phyloP scores from a whole-genome alignment of 2,329 filamentous ascomycete species.

The Fusarium verrucosum region DNA sequence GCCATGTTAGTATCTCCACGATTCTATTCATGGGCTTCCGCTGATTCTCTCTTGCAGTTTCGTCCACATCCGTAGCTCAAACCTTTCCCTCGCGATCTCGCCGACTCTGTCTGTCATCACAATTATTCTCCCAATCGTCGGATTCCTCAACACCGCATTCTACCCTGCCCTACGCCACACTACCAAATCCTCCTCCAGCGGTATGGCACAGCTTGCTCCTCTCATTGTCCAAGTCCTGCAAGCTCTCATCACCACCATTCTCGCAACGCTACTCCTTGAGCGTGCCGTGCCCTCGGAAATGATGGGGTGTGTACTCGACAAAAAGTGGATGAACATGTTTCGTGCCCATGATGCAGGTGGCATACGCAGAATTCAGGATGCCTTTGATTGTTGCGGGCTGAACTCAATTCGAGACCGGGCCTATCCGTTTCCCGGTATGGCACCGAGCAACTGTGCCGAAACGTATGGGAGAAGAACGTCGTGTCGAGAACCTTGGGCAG shows the following conservation, averaged over 20 bases:
- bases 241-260: constrained; percentile 53
- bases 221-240: constrained; percentile 55
- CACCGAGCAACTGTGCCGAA: constrained; percentile 54
- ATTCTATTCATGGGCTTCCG: neutral
- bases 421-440: constrained; percentile 64
- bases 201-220: constrained; percentile 43
- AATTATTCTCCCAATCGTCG: constrained; percentile 54
- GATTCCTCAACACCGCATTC: constrained; percentile 50
- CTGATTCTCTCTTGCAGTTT: constrained; percentile 44
- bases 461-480: constrained; percentile 56
- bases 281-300: constrained; percentile 47
- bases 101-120: constrained; percentile 50
- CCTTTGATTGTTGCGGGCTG: constrained; percentile 73
- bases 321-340: constrained; percentile 66
- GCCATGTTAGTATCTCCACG: constrained; percentile 43
- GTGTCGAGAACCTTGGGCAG: constrained; percentile 67
- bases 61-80: constrained; percentile 51
- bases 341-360: constrained; percentile 57
- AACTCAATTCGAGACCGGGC: constrained; percentile 65
- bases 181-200: constrained; percentile 34
- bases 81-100: constrained; percentile 55
- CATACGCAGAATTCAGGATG: constrained; percentile 71
- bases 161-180: constrained; percentile 47
- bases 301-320: constrained; percentile 63
- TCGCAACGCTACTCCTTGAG: constrained; percentile 56